Evolutionary conservation across 345 rosid species (phyloP).

Genomic region (Populus simonii): DNA sequence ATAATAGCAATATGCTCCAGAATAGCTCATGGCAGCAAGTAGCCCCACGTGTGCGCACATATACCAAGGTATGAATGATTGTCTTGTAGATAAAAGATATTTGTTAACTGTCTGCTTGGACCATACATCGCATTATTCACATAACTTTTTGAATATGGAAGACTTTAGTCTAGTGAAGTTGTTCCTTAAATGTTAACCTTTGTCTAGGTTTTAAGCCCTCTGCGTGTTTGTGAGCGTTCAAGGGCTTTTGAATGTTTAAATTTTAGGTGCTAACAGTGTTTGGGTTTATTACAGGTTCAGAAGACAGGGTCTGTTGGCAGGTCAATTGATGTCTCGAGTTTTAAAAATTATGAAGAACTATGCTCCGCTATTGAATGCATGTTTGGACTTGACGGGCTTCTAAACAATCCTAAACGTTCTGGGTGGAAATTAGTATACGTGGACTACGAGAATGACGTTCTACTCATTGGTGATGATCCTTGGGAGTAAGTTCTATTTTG

Average conservation of each 20-base stretch:
- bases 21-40: constrained; percentile 73
- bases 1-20: constrained; percentile 64
- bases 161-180: background rate
- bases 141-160: background rate
- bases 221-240: background rate
- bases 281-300: constrained; percentile 61
- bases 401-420: constrained; percentile 67
- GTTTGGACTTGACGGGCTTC: constrained; percentile 94
- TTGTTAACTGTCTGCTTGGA: background rate
- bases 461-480: constrained; percentile 96
- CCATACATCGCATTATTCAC: background rate
- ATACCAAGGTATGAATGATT: constrained; percentile 61
- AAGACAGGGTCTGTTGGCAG: constrained; percentile 97
- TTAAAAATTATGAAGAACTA: constrained; percentile 73
- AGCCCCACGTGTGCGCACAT: constrained; percentile 76
- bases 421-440: constrained; percentile 97
- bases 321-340: constrained; percentile 86
- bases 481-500: constrained; percentile 78
- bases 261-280: background rate
- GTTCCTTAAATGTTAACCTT: background rate
- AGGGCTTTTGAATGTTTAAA: background rate
- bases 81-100: background rate
- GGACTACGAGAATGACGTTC: constrained; percentile 92
- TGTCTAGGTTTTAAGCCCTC: background rate
- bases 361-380: constrained; percentile 81